A percentile compares a stretch with the other conserved stretches of the same genome.
These are phyloP conservation scores for Tulasnella sp. DNA, from an alignment of 768 basidiomycete species.

Conservation along the genomic window DNA sequence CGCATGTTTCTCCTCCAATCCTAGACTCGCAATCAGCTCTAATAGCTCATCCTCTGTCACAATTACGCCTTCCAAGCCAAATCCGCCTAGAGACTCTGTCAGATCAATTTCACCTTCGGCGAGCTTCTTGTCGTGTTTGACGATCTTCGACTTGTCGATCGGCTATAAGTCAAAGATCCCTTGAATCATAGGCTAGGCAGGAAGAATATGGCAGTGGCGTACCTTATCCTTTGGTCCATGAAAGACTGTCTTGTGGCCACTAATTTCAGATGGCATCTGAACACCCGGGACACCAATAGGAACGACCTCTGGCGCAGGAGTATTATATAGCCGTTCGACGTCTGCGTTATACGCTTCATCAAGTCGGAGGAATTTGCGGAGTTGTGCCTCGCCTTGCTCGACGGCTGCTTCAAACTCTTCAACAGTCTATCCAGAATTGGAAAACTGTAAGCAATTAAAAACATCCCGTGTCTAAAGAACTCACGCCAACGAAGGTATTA, in stretches of 20 bases:
- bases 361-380: constrained; percentile 47
- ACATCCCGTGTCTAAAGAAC: constrained; percentile 44
- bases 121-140: constrained; percentile 40
- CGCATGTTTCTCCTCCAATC: constrained; percentile 67
- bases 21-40: constrained; percentile 62
- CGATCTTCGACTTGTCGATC: constrained; percentile 17
- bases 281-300: constrained; percentile 79
- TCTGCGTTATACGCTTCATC: constrained; percentile 56
- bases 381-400: constrained; percentile 59
- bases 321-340: constrained; percentile 44
- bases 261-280: constrained; percentile 63
- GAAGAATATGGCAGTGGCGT: background rate
- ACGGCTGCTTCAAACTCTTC: constrained; percentile 58
- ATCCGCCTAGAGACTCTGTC: constrained; percentile 56
- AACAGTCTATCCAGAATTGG: constrained; percentile 13
- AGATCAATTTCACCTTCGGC: constrained; percentile 47
- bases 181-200: background rate
- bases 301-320: constrained; percentile 40
- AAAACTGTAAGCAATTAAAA: constrained; percentile 34
- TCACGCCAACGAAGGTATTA: constrained; percentile 62
- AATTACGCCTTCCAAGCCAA: constrained; percentile 64
- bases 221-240: constrained; percentile 12
- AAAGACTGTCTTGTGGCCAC: constrained; percentile 50
- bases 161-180: background rate
- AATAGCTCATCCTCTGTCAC: constrained; percentile 66